phyloP scores from a whole-genome alignment of 2,329 filamentous ascomycete species.

The Arthrobotrys sinensis region DNA sequence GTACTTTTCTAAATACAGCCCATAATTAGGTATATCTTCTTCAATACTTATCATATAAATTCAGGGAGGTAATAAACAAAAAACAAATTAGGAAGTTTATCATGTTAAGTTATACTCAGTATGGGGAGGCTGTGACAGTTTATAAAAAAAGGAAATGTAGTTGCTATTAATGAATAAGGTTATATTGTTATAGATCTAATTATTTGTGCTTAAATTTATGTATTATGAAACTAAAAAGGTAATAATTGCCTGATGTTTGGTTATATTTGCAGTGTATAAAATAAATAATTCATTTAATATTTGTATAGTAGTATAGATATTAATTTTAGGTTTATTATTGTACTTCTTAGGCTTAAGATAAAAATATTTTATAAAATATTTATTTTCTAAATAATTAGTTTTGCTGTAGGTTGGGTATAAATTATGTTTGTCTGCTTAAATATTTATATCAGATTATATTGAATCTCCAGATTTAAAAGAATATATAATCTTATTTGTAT shows the following conservation, averaged over 20 bases:
- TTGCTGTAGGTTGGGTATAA: neutral
- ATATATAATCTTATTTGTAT: neutral
- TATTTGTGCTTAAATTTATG: neutral
- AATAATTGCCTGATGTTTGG: neutral
- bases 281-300: neutral
- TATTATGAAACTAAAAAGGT: neutral
- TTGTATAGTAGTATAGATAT: constrained; percentile 4
- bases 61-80: no score
- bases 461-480: neutral
- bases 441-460: neutral
- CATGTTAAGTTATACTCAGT: no score
- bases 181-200: neutral
- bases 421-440: neutral
- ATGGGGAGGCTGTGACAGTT: no score
- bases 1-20: no score
- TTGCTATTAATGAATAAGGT: neutral
- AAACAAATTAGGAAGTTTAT: no score
- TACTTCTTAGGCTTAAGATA: constrained; percentile 18
- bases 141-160: neutral
- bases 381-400: no score
- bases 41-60: no score
- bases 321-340: constrained; percentile 16
- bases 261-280: neutral
- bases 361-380: no score
- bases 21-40: no score